Conservation (phyloP, 2,329 filamentous ascomycete species). For the Sarocladium strictum region DNA sequence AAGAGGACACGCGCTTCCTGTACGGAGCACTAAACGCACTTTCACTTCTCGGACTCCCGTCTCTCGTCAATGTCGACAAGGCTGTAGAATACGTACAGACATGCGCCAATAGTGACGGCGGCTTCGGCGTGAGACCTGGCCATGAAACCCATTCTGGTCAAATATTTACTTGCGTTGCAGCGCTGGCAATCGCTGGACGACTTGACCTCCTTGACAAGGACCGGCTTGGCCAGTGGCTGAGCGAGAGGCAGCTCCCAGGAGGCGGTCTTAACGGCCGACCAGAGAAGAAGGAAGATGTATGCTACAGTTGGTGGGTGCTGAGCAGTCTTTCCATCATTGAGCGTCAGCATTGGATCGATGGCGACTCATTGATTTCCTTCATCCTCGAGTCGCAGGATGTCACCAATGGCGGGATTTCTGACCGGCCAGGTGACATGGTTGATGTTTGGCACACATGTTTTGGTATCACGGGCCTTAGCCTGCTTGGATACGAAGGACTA, state of each 20-base stretch:
- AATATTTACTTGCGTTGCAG: conserved; percentile 89
- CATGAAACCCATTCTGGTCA: conserved; percentile 94
- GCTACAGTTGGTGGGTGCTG: conserved; percentile 98
- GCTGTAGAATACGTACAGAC: conserved; percentile 73
- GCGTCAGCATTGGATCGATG: conserved; percentile 88
- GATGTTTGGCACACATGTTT: conserved; percentile 97
- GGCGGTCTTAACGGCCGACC: conserved; percentile 91
- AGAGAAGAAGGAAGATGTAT: conserved; percentile 94
- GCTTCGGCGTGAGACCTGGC: conserved; percentile 82
- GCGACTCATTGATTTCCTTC: conserved; percentile 68
- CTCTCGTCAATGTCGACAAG: conserved; percentile 70
- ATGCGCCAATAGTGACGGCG: conserved; percentile 91
- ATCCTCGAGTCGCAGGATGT: conserved; percentile 86
- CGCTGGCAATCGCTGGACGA: conserved; percentile 74
- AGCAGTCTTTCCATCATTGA: conserved; percentile 87
- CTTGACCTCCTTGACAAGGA: conserved; percentile 79
- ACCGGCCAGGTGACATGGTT: conserved; percentile 88
- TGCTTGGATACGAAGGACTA: conserved; percentile 71
- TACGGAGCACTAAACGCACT: conserved; percentile 87
- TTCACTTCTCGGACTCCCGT: conserved; percentile 70
- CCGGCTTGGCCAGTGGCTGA: conserved; percentile 81
- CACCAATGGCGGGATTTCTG: conserved; percentile 78
- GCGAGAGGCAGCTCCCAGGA: conserved; percentile 80
- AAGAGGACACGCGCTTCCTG: conserved; percentile 90
- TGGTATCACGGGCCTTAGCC: conserved; percentile 78